Evolutionary conservation across 2,329 filamentous ascomycete genomes (phyloP).

Genomic region (Didymella exigua): DNA sequence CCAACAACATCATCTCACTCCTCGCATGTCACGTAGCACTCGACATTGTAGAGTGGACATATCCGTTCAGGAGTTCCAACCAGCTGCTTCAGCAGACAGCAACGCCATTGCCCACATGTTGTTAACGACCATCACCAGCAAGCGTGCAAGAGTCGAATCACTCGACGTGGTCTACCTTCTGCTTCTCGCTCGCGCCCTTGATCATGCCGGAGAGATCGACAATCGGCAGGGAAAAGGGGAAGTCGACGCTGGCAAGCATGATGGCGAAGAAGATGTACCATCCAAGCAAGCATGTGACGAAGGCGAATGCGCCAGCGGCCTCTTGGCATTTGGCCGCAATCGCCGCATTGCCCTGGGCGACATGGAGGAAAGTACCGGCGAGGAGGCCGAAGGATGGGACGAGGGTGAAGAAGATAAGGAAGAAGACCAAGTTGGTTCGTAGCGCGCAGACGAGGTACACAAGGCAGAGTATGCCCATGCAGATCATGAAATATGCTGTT

Average conservation of each 20-base stretch:
- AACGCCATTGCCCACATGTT: constrained; percentile 1
- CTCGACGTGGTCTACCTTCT: constrained; percentile 32
- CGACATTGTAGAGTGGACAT: not conserved
- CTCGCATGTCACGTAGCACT: not conserved
- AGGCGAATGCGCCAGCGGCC: constrained; percentile 56
- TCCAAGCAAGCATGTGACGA: constrained; percentile 55
- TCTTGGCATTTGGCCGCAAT: constrained; percentile 39
- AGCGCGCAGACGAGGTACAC: constrained; percentile 72
- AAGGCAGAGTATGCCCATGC: constrained; percentile 70
- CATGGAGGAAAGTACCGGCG: constrained; percentile 64
- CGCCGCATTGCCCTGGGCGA: constrained; percentile 52
- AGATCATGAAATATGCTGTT: constrained; percentile 64
- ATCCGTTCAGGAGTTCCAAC: not conserved
- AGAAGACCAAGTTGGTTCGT: constrained; percentile 73
- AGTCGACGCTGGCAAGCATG: constrained; percentile 59
- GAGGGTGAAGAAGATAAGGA: constrained; percentile 71
- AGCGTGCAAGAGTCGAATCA: too few species aligned
- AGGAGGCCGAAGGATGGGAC: constrained; percentile 64
- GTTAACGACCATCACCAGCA: too few species aligned
- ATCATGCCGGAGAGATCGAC: constrained; percentile 53
- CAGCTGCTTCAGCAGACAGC: not conserved
- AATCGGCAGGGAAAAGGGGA: constrained; percentile 58
- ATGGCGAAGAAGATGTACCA: constrained; percentile 63
- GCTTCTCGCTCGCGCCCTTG: constrained; percentile 52
- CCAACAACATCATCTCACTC: not conserved